phyloP scores from a whole-genome alignment of 2,329 filamentous ascomycete genomes.

The Iodosphaeria phyllophila region DNA sequence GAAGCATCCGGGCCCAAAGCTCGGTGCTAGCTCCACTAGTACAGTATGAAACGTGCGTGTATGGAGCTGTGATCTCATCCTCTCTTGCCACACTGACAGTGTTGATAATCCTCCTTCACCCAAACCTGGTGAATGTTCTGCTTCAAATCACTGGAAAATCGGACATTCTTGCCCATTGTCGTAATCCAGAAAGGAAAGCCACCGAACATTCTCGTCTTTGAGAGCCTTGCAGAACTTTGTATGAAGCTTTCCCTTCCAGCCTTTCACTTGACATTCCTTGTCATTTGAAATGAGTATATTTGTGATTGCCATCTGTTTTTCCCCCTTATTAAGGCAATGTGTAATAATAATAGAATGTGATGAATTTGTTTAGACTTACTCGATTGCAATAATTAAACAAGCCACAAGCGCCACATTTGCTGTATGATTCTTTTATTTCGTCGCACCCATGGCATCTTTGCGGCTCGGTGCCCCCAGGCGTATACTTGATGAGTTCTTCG shows the following conservation, averaged over 20 bases:
- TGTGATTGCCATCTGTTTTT: background rate
- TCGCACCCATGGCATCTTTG: conserved; percentile 6
- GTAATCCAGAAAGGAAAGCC: too few species aligned
- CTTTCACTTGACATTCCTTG: conserved; percentile 7
- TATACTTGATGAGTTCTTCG: conserved; percentile 5
- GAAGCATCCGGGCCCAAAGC: too few species aligned
- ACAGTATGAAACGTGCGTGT: too few species aligned
- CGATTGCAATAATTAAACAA: conserved; percentile 6
- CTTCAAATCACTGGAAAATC: too few species aligned
- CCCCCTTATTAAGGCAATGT: background rate
- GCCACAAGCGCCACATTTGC: conserved; percentile 4
- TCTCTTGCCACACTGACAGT: too few species aligned
- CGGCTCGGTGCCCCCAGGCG: background rate
- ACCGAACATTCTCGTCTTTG: conserved; percentile 5
- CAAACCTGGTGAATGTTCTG: too few species aligned
- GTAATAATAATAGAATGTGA: background rate
- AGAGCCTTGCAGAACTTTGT: conserved; percentile 8
- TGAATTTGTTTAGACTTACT: conserved; percentile 3
- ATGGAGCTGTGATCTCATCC: too few species aligned
- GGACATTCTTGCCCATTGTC: too few species aligned
- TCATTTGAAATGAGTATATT: background rate
- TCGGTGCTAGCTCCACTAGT: too few species aligned
- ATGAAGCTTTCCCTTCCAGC: conserved; percentile 7
- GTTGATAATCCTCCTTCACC: too few species aligned
- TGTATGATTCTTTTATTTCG: conserved; percentile 2